Conservation (phyloP, 2,329 filamentous ascomycete genomes). For the Botrytis byssoidea region DNA sequence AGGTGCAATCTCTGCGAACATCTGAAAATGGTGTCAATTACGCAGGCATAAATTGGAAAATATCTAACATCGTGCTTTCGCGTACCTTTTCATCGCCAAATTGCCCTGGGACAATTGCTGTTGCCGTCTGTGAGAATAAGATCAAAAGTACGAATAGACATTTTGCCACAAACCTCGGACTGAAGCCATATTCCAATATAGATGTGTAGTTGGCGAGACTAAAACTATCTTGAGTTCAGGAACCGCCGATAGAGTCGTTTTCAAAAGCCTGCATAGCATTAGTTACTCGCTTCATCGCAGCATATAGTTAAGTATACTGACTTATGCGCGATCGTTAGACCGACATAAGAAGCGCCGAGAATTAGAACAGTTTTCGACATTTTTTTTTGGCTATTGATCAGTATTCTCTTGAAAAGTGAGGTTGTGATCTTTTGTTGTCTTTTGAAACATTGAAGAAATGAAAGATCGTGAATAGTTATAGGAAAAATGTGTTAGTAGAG, state of each 20-base stretch:
- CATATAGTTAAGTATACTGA: constrained; percentile 9
- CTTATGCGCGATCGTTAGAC: constrained; percentile 52
- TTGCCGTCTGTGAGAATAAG: not conserved
- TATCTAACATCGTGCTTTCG: not conserved
- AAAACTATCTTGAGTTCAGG: constrained; percentile 53
- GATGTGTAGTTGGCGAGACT: constrained; percentile 51
- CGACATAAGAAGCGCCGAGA: constrained; percentile 55
- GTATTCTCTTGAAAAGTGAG: not conserved
- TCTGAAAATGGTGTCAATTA: constrained; percentile 22
- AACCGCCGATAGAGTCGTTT: constrained; percentile 41
- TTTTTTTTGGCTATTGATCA: constrained; percentile 4
- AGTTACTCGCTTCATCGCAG: not conserved
- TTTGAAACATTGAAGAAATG: not conserved
- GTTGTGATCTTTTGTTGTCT: not conserved
- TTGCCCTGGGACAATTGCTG: constrained; percentile 44
- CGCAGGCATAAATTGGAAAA: too few relatives aligned
- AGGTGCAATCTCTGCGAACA: constrained; percentile 43
- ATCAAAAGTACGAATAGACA: not conserved
- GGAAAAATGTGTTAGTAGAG: not conserved
- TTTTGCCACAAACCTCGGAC: constrained; percentile 40
- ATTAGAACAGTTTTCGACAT: constrained; percentile 47
- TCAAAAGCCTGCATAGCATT: constrained; percentile 42
- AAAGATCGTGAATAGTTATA: not conserved
- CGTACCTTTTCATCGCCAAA: constrained; percentile 43
- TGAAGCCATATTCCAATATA: constrained; percentile 52